Evolutionary conservation across 1,284 basidiomycete species (phyloP).

Genomic region (Cutaneotrichosporon daszewskae): DNA sequence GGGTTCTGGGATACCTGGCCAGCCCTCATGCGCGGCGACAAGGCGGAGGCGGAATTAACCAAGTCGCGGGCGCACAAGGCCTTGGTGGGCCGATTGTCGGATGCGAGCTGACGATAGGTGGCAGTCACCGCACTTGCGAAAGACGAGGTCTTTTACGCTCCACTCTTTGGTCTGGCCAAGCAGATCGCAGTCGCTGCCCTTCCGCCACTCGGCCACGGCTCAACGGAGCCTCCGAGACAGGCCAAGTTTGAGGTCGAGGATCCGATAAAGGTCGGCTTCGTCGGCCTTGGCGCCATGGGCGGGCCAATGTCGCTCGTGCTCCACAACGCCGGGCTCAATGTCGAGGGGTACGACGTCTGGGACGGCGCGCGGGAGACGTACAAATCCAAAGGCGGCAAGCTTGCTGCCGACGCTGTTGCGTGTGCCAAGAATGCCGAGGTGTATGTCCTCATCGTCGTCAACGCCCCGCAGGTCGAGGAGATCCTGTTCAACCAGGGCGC

Average conservation of each 20-base stretch:
- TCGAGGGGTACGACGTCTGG: constrained; percentile 22
- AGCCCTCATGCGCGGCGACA: not conserved
- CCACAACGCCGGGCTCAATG: constrained; percentile 9
- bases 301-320: constrained; percentile 16
- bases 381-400: constrained; percentile 6
- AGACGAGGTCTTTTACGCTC: constrained; percentile 5
- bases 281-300: constrained; percentile 21
- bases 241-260: too few species aligned
- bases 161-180: constrained; percentile 4
- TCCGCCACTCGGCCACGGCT: too few species aligned
- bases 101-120: too few species aligned
- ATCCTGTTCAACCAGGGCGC: constrained; percentile 18
- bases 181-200: constrained; percentile 1
- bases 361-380: constrained; percentile 1
- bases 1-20: constrained; percentile 4
- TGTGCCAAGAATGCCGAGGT: constrained; percentile 16
- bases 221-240: too few species aligned
- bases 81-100: not conserved
- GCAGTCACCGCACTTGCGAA: not conserved
- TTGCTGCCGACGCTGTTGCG: constrained; percentile 6
- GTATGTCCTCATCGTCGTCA: constrained; percentile 26
- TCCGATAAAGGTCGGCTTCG: constrained; percentile 14
- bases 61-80: not conserved
- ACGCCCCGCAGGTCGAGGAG: constrained; percentile 18
- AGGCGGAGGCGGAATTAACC: not conserved